Conservation (phyloP, 768 basidiomycete species). For the Pleurotus platypus region DNA sequence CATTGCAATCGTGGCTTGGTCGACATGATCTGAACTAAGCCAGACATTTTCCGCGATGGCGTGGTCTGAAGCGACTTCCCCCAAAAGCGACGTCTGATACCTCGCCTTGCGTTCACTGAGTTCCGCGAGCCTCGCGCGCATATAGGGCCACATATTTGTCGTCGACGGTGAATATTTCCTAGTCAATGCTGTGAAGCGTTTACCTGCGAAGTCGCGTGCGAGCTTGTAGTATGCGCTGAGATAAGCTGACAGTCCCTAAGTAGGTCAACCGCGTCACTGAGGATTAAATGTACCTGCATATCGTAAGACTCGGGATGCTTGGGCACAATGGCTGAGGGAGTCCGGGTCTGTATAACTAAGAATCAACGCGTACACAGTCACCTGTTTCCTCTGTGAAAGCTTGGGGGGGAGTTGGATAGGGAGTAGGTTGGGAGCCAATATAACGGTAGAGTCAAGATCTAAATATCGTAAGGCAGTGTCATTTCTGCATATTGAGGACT, state of each 20-base stretch:
- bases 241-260: slow-evolving; percentile 41
- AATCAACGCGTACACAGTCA: slow-evolving; percentile 48
- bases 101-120: slow-evolving; percentile 24
- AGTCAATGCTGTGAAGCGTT: slow-evolving; percentile 38
- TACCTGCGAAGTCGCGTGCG: slow-evolving; percentile 41
- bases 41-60: slow-evolving; percentile 47
- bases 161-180: slow-evolving; percentile 36
- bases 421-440: slow-evolving; percentile 20
- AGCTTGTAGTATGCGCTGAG: slow-evolving; percentile 56
- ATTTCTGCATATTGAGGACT: too few species aligned
- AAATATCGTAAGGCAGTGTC: slow-evolving; percentile 20
- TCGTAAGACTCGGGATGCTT: slow-evolving; percentile 58
- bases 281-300: slow-evolving; percentile 49
- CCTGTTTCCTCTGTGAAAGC: slow-evolving; percentile 53
- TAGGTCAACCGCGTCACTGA: slow-evolving; percentile 10
- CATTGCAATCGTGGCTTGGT: slow-evolving; percentile 52
- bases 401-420: slow-evolving; percentile 55
- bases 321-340: slow-evolving; percentile 42
- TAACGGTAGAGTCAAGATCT: slow-evolving; percentile 26
- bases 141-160: slow-evolving; percentile 74
- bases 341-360: slow-evolving; percentile 42
- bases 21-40: slow-evolving; percentile 55
- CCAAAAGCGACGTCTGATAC: slow-evolving; percentile 53
- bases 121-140: slow-evolving; percentile 48
- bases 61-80: slow-evolving; percentile 26